Evolutionary conservation across 208 protist genomes (phyloP).

Genomic region (Acanthamoeba lenticulata): DNA sequence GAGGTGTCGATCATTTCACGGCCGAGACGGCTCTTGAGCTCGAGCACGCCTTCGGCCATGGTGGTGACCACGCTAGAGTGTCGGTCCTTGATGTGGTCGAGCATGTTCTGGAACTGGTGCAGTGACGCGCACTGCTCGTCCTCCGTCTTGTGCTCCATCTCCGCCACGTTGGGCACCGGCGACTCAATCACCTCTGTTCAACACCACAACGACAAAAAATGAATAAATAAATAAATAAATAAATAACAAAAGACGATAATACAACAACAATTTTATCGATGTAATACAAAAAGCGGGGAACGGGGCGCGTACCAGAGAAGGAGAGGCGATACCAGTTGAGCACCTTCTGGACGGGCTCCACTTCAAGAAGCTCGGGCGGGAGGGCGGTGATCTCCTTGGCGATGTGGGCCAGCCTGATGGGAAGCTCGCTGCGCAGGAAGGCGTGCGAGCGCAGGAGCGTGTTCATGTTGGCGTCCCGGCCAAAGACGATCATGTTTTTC

Average conservation of each 20-base stretch:
- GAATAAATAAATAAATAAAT: neutral
- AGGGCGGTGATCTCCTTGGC: slow-evolving; percentile 26
- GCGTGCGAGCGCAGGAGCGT: slow-evolving; percentile 31
- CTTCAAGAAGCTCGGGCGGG: neutral
- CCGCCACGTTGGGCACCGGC: slow-evolving; percentile 20
- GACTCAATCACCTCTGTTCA: slow-evolving; percentile 12
- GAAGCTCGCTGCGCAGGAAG: slow-evolving; percentile 48
- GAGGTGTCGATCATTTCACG: slow-evolving; percentile 52
- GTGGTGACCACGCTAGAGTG: slow-evolving; percentile 44
- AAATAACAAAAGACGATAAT: neutral
- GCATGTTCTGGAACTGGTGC: slow-evolving; percentile 39
- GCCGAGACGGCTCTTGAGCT: slow-evolving; percentile 31
- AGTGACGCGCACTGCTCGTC: slow-evolving; percentile 29
- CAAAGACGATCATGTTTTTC: slow-evolving; percentile 57
- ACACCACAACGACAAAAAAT: neutral
- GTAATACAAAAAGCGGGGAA: neutral
- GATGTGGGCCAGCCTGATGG: slow-evolving; percentile 53
- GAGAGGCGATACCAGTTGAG: slow-evolving; percentile 63
- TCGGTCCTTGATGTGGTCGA: slow-evolving; percentile 15
- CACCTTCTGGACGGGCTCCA: slow-evolving; percentile 52
- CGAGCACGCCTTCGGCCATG: slow-evolving; percentile 47
- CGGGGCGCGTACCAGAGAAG: neutral
- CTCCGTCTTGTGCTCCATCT: slow-evolving; percentile 28
- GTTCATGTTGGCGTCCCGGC: slow-evolving; percentile 34
- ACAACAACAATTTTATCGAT: neutral